Evolutionary conservation across 2,329 filamentous ascomycete species (phyloP).

Genomic region (Fusarium protoensiforme): DNA sequence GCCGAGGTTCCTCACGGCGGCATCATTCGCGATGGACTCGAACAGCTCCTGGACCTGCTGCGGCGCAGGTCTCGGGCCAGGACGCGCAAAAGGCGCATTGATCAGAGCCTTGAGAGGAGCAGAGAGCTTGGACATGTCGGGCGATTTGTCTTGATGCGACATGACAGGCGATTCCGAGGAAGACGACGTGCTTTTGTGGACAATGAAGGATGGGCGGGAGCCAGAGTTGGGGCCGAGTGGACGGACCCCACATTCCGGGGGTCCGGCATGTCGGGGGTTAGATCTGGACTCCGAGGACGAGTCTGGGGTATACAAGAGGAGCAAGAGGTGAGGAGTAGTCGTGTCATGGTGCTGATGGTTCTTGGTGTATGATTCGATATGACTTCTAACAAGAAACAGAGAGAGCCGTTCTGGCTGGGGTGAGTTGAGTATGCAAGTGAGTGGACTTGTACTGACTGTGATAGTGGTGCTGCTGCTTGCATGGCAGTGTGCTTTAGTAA

Average conservation of each 20-base stretch:
- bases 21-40: slow-evolving; percentile 71
- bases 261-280: slow-evolving; percentile 19
- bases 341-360: neutral
- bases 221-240: slow-evolving; percentile 36
- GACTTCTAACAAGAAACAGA: slow-evolving; percentile 36
- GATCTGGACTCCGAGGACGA: slow-evolving; percentile 28
- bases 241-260: slow-evolving; percentile 27
- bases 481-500: slow-evolving; percentile 59
- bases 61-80: slow-evolving; percentile 73
- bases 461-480: slow-evolving; percentile 56
- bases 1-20: slow-evolving; percentile 70
- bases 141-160: slow-evolving; percentile 24
- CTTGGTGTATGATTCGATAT: slow-evolving; percentile 17
- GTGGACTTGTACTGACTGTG: neutral
- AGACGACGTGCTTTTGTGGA: slow-evolving; percentile 20
- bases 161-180: slow-evolving; percentile 27
- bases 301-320: slow-evolving; percentile 18
- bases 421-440: slow-evolving; percentile 31
- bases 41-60: slow-evolving; percentile 72
- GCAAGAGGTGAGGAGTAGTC: neutral
- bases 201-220: slow-evolving; percentile 26
- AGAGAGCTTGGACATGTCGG: slow-evolving; percentile 78
- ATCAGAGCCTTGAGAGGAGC: slow-evolving; percentile 78
- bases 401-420: slow-evolving; percentile 59
- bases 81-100: slow-evolving; percentile 74